Percentiles rank a stretch among this genome's conserved stretches.
These are phyloP conservation scores for Haplosporangium gracile DNA, from an alignment of 192 early-diverging fungal species.

Conservation along the genomic window DNA sequence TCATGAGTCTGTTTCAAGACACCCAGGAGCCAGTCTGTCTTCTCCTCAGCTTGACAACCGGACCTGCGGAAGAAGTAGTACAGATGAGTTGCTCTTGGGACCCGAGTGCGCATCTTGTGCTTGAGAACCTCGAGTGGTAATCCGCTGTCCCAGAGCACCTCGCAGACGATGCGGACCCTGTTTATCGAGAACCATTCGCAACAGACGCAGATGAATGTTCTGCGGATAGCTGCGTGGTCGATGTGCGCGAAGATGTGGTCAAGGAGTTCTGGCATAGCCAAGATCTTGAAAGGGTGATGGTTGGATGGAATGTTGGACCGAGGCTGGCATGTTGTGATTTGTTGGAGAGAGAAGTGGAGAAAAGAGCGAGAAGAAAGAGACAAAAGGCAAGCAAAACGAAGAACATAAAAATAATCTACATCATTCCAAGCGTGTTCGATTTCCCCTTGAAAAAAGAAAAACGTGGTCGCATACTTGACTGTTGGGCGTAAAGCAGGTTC, in stretches of 20 bases:
- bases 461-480: no score
- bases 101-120: background rate
- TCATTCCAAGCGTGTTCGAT: no score
- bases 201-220: background rate
- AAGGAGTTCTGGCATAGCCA: background rate
- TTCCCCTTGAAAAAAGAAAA: no score
- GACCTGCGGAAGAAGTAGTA: background rate
- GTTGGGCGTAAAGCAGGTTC: no score
- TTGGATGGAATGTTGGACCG: background rate
- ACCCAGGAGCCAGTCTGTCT: background rate
- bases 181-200: background rate
- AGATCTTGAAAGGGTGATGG: background rate
- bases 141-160: background rate
- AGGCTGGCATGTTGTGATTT: no score
- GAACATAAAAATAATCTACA: no score
- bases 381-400: no score
- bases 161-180: background rate
- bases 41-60: background rate
- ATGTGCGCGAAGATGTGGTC: background rate
- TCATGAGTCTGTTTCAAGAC: background rate
- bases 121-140: background rate
- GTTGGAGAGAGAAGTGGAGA: no score
- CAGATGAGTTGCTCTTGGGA: background rate
- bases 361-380: no score
- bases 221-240: background rate